Percentiles rank a stretch among this genome's conserved stretches.
These are phyloP conservation scores for Hanseniaspora thailandica DNA, from an alignment of 805 yeast genomes.

Conservation along the genomic window DNA sequence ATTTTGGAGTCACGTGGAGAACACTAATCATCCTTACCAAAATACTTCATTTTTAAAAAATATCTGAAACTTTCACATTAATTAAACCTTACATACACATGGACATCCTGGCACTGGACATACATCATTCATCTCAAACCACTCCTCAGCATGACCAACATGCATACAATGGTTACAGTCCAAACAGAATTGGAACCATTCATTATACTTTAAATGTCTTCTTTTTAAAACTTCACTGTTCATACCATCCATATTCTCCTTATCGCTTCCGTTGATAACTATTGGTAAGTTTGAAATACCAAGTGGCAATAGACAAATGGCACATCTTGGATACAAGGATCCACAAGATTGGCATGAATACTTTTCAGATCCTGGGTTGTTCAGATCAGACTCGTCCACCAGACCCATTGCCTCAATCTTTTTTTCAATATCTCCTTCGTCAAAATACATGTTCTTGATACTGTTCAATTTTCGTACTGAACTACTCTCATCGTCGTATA, in stretches of 20 bases:
- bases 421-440: neutral
- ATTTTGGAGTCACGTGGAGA: neutral
- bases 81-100: constrained; percentile 49
- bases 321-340: constrained; percentile 76
- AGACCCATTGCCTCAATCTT: neutral
- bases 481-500: neutral
- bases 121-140: constrained; percentile 78
- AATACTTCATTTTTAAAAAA: too few relatives aligned
- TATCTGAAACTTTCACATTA: too few relatives aligned
- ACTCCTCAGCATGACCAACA: constrained; percentile 88
- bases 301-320: constrained; percentile 69
- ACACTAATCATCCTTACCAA: too few relatives aligned
- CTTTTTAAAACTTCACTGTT: constrained; percentile 14
- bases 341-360: constrained; percentile 73
- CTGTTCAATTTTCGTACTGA: neutral
- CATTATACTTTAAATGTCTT: constrained; percentile 35
- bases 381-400: neutral
- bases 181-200: constrained; percentile 87
- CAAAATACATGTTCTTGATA: neutral
- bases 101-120: constrained; percentile 93
- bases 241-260: neutral
- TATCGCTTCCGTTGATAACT: constrained; percentile 23
- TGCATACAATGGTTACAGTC: constrained; percentile 90
- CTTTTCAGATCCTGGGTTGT: constrained; percentile 19
- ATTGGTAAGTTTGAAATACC: constrained; percentile 40